phyloP scores from a whole-genome alignment of 1,284 basidiomycete species.

The Moesziomyces parantarcticus region DNA sequence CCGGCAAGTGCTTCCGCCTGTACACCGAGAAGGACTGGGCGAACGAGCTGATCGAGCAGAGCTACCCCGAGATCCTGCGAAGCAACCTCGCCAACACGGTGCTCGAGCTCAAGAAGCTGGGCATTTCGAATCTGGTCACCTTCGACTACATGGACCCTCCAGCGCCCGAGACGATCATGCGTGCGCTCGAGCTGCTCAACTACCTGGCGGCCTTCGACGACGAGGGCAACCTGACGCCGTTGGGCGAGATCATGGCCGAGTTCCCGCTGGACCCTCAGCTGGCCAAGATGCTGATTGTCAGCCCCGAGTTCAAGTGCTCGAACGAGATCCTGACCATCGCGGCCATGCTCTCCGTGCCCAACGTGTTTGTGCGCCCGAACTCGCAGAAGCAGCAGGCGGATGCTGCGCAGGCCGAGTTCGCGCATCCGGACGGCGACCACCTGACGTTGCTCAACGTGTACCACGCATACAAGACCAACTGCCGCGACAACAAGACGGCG shows the following conservation, averaged over 20 bases:
- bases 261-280: slow-evolving; percentile 97
- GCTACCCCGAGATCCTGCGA: slow-evolving; percentile 92
- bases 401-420: slow-evolving; percentile 86
- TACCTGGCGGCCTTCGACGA: slow-evolving; percentile 93
- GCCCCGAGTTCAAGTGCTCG: slow-evolving; percentile 93
- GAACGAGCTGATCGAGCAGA: slow-evolving; percentile 85
- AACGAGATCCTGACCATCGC: slow-evolving; percentile 95
- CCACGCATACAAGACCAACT: slow-evolving; percentile 84
- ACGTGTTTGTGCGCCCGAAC: slow-evolving; percentile 87
- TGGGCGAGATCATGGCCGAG: slow-evolving; percentile 95
- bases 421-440: slow-evolving; percentile 95
- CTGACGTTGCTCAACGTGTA: slow-evolving; percentile 94
- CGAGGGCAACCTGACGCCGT: slow-evolving; percentile 86
- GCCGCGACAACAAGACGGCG: slow-evolving; percentile 57
- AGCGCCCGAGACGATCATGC: slow-evolving; percentile 97
- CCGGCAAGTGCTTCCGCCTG: slow-evolving; percentile 95
- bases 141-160: slow-evolving; percentile 80
- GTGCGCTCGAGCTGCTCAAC: slow-evolving; percentile 92
- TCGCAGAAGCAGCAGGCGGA: slow-evolving; percentile 87
- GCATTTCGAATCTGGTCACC: slow-evolving; percentile 74
- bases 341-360: slow-evolving; percentile 93
- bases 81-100: slow-evolving; percentile 88
- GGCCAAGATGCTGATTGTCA: slow-evolving; percentile 89
- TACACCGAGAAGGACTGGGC: slow-evolving; percentile 99
- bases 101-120: slow-evolving; percentile 91